phyloP scores from a whole-genome alignment of 805 yeast genomes.

The Cyberlindnera bimundalis region DNA sequence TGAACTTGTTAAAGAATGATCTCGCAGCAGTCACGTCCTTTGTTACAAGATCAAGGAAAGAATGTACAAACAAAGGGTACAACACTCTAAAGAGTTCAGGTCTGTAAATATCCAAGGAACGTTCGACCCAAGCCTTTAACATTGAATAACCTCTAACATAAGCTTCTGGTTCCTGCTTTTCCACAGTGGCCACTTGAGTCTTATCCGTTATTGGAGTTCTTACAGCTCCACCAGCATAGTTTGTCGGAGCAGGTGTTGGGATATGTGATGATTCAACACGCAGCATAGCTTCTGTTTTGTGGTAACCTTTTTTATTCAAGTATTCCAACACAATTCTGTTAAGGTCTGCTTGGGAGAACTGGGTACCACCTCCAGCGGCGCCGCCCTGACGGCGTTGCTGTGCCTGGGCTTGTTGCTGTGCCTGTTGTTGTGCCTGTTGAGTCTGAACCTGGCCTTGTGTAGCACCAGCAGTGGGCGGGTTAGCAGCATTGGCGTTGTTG shows the following conservation, averaged over 20 bases:
- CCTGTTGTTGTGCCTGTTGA: constrained; percentile 2
- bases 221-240: constrained; percentile 11
- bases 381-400: constrained; percentile 23
- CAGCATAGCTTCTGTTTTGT: constrained; percentile 89
- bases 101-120: constrained; percentile 85
- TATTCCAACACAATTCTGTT: constrained; percentile 92
- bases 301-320: constrained; percentile 89
- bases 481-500: not conserved
- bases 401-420: constrained; percentile 10
- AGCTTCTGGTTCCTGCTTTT: constrained; percentile 47
- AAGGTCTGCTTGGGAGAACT: constrained; percentile 79
- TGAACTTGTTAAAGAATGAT: constrained; percentile 69
- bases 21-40: constrained; percentile 65
- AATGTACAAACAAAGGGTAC: constrained; percentile 91
- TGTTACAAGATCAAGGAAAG: constrained; percentile 73
- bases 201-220: constrained; percentile 21
- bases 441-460: constrained; percentile 1
- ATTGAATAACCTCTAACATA: constrained; percentile 79
- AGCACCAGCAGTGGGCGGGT: not conserved
- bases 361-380: constrained; percentile 28
- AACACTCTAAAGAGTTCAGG: constrained; percentile 81
- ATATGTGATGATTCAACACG: constrained; percentile 78
- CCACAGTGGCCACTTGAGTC: constrained; percentile 21
- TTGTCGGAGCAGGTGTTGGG: constrained; percentile 44
- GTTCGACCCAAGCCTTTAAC: constrained; percentile 84